phyloP scores from a whole-genome alignment of 2,329 filamentous ascomycete genomes.

The Fusarium dimerum region DNA sequence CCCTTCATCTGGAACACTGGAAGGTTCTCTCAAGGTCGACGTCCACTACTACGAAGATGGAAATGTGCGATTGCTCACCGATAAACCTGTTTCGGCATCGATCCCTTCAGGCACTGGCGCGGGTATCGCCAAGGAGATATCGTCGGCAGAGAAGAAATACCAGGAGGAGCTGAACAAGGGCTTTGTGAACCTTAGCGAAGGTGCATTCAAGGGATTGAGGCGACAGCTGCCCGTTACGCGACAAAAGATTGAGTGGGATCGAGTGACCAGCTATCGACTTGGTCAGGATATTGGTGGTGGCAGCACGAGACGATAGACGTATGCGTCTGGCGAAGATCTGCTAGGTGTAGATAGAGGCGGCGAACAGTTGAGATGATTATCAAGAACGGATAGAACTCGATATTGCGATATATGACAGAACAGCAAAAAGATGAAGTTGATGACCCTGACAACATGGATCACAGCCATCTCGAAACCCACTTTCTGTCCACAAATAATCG shows the following conservation, averaged over 20 bases:
- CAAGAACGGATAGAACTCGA: too few relatives aligned
- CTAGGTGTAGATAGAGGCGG: too few relatives aligned
- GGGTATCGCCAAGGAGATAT: conserved; percentile 77
- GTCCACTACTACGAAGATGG: conserved; percentile 99
- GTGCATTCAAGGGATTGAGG: conserved; percentile 89
- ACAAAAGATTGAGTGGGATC: conserved; percentile 99
- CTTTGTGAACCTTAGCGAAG: conserved; percentile 86
- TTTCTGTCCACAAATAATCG: too few relatives aligned
- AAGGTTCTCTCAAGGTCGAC: conserved; percentile 85
- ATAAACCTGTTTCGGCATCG: conserved; percentile 68
- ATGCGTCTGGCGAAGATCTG: too few relatives aligned
- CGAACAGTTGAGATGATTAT: too few relatives aligned
- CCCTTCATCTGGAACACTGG: conserved; percentile 66
- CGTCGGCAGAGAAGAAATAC: conserved; percentile 82
- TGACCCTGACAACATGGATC: too few relatives aligned
- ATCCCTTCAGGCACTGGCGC: conserved; percentile 64
- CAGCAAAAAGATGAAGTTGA: too few relatives aligned
- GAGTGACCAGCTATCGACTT: conserved; percentile 88
- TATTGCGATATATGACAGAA: too few relatives aligned
- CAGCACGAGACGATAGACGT: conserved; percentile 44
- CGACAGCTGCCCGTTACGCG: conserved; percentile 93
- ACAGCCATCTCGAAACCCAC: too few relatives aligned
- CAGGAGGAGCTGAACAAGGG: conserved; percentile 94
- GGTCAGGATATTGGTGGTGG: conserved; percentile 78
- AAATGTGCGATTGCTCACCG: conserved; percentile 91